Evolutionary conservation across 768 basidiomycete genomes (phyloP).

Genomic region (Hericium erinaceus): DNA sequence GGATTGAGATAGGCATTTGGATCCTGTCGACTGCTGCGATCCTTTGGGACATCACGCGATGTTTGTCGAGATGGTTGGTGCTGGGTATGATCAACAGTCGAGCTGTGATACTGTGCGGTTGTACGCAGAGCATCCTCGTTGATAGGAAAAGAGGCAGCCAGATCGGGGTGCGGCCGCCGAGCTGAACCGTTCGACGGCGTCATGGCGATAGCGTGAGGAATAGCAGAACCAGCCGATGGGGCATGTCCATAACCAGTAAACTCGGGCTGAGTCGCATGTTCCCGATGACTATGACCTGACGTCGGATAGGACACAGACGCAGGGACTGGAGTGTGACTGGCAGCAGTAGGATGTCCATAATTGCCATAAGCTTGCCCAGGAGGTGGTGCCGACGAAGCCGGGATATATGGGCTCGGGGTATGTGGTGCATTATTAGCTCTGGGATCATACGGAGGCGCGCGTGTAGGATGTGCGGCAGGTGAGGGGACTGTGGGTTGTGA

Average conservation of each 20-base stretch:
- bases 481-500: neutral
- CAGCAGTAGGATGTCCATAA: neutral
- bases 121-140: slow-evolving; percentile 8
- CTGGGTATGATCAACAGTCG: neutral
- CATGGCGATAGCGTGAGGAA: neutral
- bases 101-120: slow-evolving; percentile 1
- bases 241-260: neutral
- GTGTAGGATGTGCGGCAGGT: neutral
- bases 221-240: neutral
- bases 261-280: neutral
- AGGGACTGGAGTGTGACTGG: neutral
- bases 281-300: no score
- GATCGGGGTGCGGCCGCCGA: slow-evolving; percentile 5
- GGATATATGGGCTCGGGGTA: neutral
- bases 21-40: neutral
- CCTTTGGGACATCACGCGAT: neutral
- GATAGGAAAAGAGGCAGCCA: slow-evolving; percentile 11
- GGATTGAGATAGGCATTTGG: neutral
- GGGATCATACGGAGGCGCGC: neutral
- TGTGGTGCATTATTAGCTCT: neutral
- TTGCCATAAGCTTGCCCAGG: neutral
- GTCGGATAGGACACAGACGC: no score
- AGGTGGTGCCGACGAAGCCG: neutral
- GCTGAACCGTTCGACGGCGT: neutral
- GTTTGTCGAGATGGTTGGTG: neutral